A percentile compares a stretch with the other conserved stretches of the same genome.
These are phyloP conservation scores for Xeromyces bisporus DNA, from an alignment of 495 filamentous ascomycete genomes.

Conservation along the genomic window DNA sequence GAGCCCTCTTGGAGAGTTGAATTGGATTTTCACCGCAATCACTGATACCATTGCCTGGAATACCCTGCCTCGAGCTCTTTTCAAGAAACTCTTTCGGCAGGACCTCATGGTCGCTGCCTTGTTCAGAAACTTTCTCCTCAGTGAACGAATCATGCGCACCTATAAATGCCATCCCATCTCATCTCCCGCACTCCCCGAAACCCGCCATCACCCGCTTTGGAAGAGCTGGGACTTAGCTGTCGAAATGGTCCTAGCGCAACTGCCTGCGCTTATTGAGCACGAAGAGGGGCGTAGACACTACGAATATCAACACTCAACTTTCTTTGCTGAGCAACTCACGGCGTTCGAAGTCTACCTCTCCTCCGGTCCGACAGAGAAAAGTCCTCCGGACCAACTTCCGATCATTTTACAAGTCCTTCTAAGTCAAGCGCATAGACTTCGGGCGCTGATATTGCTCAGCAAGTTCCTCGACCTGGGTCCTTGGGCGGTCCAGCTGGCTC, in stretches of 20 bases:
- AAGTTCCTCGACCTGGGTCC: constrained; percentile 90
- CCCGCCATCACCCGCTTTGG: constrained; percentile 87
- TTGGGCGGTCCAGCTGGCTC: constrained; percentile 90
- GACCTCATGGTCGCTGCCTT: constrained; percentile 98
- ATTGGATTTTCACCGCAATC: constrained; percentile 99
- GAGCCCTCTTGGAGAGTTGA: constrained; percentile 87
- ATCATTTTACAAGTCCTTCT: constrained; percentile 92
- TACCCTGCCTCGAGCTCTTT: constrained; percentile 66
- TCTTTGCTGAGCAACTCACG: constrained; percentile 93
- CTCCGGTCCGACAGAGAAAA: constrained; percentile 68
- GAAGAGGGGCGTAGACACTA: constrained; percentile 58
- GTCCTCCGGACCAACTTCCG: constrained; percentile 81
- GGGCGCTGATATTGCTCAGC: constrained; percentile 81
- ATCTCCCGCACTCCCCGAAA: constrained; percentile 74
- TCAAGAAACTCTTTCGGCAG: constrained; percentile 92
- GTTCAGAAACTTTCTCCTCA: constrained; percentile 88
- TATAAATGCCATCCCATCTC: constrained; percentile 91
- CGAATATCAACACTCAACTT: constrained; percentile 85
- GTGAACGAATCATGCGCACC: constrained; percentile 85
- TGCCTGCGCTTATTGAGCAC: constrained; percentile 64
- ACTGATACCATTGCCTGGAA: constrained; percentile 99
- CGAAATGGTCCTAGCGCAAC: constrained; percentile 84
- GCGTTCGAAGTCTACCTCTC: constrained; percentile 95
- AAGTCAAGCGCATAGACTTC: constrained; percentile 85
- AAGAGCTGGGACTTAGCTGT: constrained; percentile 95